Evolutionary conservation across 768 basidiomycete species (phyloP).

Genomic region (Termitomyces sp.): DNA sequence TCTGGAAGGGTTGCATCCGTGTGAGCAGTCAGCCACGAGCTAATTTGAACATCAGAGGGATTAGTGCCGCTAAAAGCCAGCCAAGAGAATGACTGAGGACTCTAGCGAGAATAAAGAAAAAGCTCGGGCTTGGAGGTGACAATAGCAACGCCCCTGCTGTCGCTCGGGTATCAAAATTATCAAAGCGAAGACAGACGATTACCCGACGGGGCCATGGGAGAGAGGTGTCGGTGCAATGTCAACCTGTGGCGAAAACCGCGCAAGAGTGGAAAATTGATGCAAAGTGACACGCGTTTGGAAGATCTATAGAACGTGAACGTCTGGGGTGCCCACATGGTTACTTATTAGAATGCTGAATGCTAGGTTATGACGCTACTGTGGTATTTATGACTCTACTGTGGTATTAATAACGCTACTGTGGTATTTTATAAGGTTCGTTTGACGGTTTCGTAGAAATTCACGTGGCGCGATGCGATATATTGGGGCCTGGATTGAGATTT

Average conservation of each 20-base stretch:
- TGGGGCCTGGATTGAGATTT: no score
- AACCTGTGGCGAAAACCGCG: constrained; percentile 19
- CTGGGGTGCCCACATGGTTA: neutral
- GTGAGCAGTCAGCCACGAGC: neutral
- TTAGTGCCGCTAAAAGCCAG: neutral
- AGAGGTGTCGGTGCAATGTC: neutral
- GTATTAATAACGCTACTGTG: neutral
- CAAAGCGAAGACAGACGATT: neutral
- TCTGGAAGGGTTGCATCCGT: neutral
- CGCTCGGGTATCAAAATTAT: neutral
- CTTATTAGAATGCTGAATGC: no score
- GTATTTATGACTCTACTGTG: neutral
- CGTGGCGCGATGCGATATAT: neutral
- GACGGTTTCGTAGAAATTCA: neutral
- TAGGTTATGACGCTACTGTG: neutral
- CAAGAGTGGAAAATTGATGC: constrained; percentile 1
- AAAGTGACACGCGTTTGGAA: neutral
- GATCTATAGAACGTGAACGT: neutral
- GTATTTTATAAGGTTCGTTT: neutral
- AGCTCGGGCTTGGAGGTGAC: neutral
- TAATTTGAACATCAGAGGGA: neutral
- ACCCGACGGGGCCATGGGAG: neutral
- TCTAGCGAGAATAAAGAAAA: neutral
- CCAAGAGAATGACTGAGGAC: neutral
- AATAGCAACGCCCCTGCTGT: neutral